Percentiles rank a stretch among this genome's conserved stretches.
These are phyloP conservation scores for Lachnellula cervina DNA, from an alignment of 2,329 filamentous ascomycete genomes.

Conservation along the genomic window DNA sequence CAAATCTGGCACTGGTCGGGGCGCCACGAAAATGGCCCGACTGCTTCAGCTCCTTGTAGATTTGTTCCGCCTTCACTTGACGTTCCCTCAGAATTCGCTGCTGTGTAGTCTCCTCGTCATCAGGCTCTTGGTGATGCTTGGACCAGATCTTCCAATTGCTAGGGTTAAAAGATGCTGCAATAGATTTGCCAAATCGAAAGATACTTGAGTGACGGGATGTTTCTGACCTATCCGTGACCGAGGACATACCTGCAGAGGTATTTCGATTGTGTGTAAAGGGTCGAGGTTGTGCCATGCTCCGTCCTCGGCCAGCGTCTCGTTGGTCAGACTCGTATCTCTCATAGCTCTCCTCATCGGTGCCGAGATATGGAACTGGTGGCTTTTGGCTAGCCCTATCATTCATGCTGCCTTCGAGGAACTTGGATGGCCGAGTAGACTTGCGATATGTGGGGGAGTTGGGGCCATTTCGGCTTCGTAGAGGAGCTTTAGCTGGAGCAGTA, in stretches of 20 bases:
- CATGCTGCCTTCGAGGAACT: conserved; percentile 77
- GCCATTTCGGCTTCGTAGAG: conserved; percentile 21
- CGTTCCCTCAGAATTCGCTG: conserved; percentile 39
- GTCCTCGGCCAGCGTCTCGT: conserved; percentile 6
- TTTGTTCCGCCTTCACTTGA: conserved; percentile 43
- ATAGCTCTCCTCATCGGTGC: conserved; percentile 18
- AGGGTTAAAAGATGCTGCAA: conserved; percentile 50
- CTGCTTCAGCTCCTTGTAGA: conserved; percentile 50
- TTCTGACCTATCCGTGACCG: conserved; percentile 25
- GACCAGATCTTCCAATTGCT: conserved; percentile 42
- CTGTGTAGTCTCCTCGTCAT: conserved; percentile 38
- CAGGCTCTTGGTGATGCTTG: conserved; percentile 27
- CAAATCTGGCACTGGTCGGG: background rate
- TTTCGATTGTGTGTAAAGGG: conserved; percentile 15
- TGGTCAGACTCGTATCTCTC: conserved; percentile 14
- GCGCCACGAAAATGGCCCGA: conserved; percentile 38
- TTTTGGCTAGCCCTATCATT: conserved; percentile 69
- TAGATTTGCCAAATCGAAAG: conserved; percentile 50
- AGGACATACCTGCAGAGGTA: conserved; percentile 15
- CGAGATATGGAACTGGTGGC: conserved; percentile 40
- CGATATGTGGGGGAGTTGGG: conserved; percentile 28
- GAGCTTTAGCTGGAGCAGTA: conserved; percentile 7
- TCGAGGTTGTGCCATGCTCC: conserved; percentile 14
- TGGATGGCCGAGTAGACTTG: conserved; percentile 52
- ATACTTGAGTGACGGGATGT: conserved; percentile 40